Percentiles rank a stretch among this genome's conserved stretches.
These are phyloP conservation scores for Przewalskia tangutica DNA, from an alignment of 257 asterid genomes.

Conservation along the genomic window DNA sequence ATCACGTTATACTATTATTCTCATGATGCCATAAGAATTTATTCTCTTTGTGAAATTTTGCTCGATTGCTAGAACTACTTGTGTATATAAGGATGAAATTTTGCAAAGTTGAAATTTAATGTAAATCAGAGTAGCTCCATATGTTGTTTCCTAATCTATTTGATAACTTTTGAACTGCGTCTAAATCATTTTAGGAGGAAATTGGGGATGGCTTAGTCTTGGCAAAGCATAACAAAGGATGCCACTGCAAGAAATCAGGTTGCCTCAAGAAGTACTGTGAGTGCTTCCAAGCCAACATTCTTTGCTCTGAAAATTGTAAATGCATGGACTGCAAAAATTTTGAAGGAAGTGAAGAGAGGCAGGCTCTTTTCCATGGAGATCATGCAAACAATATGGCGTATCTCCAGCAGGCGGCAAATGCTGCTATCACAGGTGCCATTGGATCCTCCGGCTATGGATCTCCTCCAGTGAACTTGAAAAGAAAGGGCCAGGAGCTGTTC, in stretches of 20 bases:
- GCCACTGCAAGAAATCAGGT: conserved; percentile 93
- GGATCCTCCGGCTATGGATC: conserved; percentile 88
- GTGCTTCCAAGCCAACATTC: conserved; percentile 91
- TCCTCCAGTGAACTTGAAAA: conserved; percentile 66
- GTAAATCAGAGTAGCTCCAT: not conserved
- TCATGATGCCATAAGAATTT: not conserved
- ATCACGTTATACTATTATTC: not conserved
- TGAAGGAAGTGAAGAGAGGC: conserved; percentile 92
- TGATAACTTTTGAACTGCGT: not conserved
- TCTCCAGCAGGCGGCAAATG: conserved; percentile 92
- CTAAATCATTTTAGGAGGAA: conserved; percentile 47
- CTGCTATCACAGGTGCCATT: conserved; percentile 89
- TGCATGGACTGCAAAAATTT: conserved; percentile 91
- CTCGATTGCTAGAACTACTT: not conserved
- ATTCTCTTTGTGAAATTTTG: not conserved
- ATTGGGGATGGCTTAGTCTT: conserved; percentile 44
- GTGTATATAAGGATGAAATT: not conserved
- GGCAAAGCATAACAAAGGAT: conserved; percentile 86
- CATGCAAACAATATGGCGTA: conserved; percentile 55
- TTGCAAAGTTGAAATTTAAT: not conserved
- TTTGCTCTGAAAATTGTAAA: conserved; percentile 88
- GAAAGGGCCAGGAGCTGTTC: conserved; percentile 60
- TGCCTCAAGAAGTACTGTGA: conserved; percentile 94
- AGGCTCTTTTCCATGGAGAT: conserved; percentile 77
- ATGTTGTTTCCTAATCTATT: not conserved